Percentiles rank a stretch among this genome's conserved stretches.
Evolutionary conservation across 202 grass and related monocot genomes (phyloP).

Genomic region (Hordeum pubiflorum): DNA sequence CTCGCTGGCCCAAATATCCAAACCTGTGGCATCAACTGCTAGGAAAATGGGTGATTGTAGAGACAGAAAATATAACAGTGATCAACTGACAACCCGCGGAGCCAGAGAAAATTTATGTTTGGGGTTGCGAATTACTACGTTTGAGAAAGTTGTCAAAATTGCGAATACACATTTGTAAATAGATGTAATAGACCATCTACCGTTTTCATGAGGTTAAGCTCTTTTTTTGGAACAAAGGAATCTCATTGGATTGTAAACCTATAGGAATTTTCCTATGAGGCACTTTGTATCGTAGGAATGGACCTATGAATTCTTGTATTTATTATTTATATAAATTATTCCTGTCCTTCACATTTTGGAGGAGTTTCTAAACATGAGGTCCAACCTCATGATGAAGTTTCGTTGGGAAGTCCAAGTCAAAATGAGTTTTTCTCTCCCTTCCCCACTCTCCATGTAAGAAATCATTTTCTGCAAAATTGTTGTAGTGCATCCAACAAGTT

Average conservation of each 20-base stretch:
- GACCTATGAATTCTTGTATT: background rate
- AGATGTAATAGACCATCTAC: slow-evolving; percentile 4
- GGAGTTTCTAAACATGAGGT: background rate
- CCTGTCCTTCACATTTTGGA: background rate
- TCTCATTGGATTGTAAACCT: slow-evolving; percentile 1
- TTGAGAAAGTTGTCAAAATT: background rate
- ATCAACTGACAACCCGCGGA: background rate
- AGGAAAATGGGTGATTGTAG: background rate
- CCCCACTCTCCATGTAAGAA: background rate
- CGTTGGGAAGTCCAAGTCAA: background rate
- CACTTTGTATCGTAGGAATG: background rate
- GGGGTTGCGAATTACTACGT: background rate
- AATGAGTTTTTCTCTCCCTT: background rate
- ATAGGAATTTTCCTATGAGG: background rate
- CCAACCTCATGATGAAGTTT: background rate
- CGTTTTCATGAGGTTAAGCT: background rate
- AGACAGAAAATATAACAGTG: background rate
- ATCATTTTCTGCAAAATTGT: background rate
- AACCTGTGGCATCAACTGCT: slow-evolving; percentile 17
- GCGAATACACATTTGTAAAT: slow-evolving; percentile 1
- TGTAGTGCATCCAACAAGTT: background rate
- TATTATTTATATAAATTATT: background rate
- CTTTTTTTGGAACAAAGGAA: background rate
- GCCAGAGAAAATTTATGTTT: background rate
- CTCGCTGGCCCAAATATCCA: background rate